phyloP scores from a whole-genome alignment of 352 stramenopile species.

The Pythium apleroticum region DNA sequence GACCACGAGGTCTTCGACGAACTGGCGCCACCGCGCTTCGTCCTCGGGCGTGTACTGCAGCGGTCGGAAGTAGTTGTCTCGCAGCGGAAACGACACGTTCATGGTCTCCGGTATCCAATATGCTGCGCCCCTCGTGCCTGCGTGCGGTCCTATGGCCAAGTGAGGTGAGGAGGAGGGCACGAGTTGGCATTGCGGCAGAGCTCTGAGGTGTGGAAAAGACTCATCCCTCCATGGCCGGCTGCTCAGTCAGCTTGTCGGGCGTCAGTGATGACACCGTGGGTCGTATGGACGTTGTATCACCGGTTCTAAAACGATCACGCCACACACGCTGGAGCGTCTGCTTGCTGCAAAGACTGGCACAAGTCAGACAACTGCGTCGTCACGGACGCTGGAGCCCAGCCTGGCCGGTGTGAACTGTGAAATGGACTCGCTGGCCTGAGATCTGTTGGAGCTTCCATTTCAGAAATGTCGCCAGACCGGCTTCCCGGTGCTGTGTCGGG shows the following conservation, averaged over 20 bases:
- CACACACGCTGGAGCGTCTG: too few species aligned
- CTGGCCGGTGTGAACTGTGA: too few species aligned
- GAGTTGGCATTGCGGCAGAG: too few species aligned
- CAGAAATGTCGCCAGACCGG: background rate
- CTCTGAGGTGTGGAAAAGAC: background rate
- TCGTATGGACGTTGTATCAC: too few species aligned
- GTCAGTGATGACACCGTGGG: too few species aligned
- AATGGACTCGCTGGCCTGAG: background rate
- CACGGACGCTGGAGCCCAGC: background rate
- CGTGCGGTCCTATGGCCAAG: conserved; percentile 5
- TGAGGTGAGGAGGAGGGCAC: background rate
- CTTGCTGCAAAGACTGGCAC: background rate
- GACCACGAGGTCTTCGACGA: conserved; percentile 17
- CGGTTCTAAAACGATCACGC: too few species aligned
- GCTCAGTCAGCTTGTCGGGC: too few species aligned
- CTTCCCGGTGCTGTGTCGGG: background rate
- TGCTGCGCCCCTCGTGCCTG: background rate
- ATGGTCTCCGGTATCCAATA: conserved; percentile 4
- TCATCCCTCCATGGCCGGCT: background rate
- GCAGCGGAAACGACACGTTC: conserved; percentile 29
- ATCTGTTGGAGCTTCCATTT: background rate
- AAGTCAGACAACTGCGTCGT: background rate
- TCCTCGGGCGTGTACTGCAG: conserved; percentile 20
- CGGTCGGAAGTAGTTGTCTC: conserved; percentile 25
- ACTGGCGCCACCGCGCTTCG: conserved; percentile 16